A percentile compares a stretch with the other conserved stretches of the same genome.
Evolutionary conservation across 345 rosid genomes (phyloP).

Genomic region (Lepidium sativum): DNA sequence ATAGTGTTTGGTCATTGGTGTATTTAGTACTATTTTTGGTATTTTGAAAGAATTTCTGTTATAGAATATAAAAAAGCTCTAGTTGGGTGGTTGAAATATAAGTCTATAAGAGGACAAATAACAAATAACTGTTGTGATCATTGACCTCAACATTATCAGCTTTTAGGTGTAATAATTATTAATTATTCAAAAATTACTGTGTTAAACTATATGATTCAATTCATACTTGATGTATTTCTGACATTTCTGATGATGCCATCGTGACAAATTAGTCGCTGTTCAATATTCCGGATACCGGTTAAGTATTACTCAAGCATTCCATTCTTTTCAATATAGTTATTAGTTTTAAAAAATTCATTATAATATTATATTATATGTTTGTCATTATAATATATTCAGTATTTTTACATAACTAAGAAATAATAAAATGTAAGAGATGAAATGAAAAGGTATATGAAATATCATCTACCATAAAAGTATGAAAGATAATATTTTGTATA

Average conservation of each 20-base stretch:
- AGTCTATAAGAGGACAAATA: not conserved
- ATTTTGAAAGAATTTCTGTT: not conserved
- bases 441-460: not conserved
- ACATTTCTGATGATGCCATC: slow-evolving; percentile 14
- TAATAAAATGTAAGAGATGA: not conserved
- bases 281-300: not conserved
- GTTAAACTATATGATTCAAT: not conserved
- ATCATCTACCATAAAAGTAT: no score
- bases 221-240: not conserved
- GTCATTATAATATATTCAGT: no score
- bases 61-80: not conserved
- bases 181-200: slow-evolving; percentile 14
- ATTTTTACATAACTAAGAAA: no score
- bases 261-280: not conserved
- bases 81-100: slow-evolving; percentile 23
- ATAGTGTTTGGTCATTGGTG: not conserved
- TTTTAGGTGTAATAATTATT: slow-evolving; percentile 21
- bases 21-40: not conserved
- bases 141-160: not conserved
- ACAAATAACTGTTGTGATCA: not conserved
- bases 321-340: not conserved
- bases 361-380: not conserved
- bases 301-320: not conserved
- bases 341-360: not conserved
- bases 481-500: no score